Base-by-base conservation (phyloP, 2,329 filamentous ascomycete genomes). In the Bimuria novae-zelandiae region DNA sequence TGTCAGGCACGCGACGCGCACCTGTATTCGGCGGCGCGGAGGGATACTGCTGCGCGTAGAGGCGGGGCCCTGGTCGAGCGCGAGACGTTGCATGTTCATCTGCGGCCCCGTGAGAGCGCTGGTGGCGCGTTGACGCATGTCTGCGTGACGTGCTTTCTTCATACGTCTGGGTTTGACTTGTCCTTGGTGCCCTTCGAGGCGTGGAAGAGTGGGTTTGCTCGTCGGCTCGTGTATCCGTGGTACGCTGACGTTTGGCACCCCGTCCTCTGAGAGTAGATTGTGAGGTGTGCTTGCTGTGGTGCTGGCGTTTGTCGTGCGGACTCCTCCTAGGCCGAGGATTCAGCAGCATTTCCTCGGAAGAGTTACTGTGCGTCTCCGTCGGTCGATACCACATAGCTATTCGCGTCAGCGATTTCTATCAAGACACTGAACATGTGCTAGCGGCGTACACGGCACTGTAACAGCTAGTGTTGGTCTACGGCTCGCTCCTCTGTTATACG, bases 321-420 rank as follows among this genome's bases (percentile, higher is more conserved):
- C 64, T 70, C 39, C 71, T 59, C 40, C 72, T 64, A 25, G 70
- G 70, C n/a, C 69, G 67, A 7, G 71, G 71, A 27, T 74, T 72
- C 35, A 74, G 52, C 1, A 74, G 55, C 47, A 65, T 68, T 50
- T 74, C 71, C 29, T 72, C 65, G 0, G 71, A 74, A 1, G 69
- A 70, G 22, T 67, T 62, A 7, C 46, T 52, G 46, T 60, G 70
- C 30, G 49, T 61, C 4, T 63, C 60, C 16, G 65, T 62, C 8
- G 64, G 44, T 23, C 65, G 68, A 42, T 71, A 57, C 63, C 69
- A 69, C 45, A 65, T 63, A 6, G 63, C 52, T 21, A 67, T 64
- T 1, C 67, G 4, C 23, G 33, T 54, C 32, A 54, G 40, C 35
- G 12, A 10, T 19, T 35, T 17, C 5, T 60, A 46, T 23, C 67